These are phyloP conservation scores for Aspergillus ustus DNA, from an alignment of 2,329 filamentous ascomycete genomes.

Conservation along the genomic window DNA sequence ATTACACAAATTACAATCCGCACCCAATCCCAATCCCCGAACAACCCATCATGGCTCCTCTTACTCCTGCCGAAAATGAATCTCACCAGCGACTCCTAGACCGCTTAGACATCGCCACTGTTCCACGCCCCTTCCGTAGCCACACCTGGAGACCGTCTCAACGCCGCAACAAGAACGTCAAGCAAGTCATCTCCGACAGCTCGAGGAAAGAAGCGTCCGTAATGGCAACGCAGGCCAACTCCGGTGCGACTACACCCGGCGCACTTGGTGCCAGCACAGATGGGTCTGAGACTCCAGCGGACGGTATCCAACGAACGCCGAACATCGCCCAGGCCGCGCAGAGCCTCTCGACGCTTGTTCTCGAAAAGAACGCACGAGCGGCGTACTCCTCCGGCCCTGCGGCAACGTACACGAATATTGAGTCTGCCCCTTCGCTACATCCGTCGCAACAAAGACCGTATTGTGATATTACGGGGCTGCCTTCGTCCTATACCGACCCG, in stretches of 20 bases:
- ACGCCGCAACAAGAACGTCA: slow-evolving; percentile 98
- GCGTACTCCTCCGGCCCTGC: slow-evolving; percentile 63
- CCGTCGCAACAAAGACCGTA: slow-evolving; percentile 82
- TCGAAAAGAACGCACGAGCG: slow-evolving; percentile 72
- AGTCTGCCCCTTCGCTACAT: slow-evolving; percentile 84
- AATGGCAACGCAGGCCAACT: slow-evolving; percentile 80
- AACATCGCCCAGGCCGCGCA: slow-evolving; percentile 90
- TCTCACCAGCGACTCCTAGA: slow-evolving; percentile 87
- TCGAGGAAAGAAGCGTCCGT: slow-evolving; percentile 87
- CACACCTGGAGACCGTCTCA: slow-evolving; percentile 87
- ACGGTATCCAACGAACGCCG: slow-evolving; percentile 46
- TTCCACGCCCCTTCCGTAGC: slow-evolving; percentile 89
- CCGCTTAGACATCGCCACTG: slow-evolving; percentile 84
- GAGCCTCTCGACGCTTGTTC: slow-evolving; percentile 81
- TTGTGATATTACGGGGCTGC: slow-evolving; percentile 92
- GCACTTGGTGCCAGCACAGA: slow-evolving; percentile 43
- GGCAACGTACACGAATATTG: slow-evolving; percentile 94
- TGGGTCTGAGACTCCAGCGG: slow-evolving; percentile 52
- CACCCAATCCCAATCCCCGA: neutral
- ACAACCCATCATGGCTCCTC: slow-evolving; percentile 57
- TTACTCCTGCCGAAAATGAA: slow-evolving; percentile 74
- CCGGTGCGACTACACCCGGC: slow-evolving; percentile 74
- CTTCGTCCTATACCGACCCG: slow-evolving; percentile 90
- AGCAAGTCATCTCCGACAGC: slow-evolving; percentile 90
- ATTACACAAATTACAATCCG: neutral